Base-by-base conservation (phyloP, 148 eudicot species). In the Rhododendron molle region DNA sequence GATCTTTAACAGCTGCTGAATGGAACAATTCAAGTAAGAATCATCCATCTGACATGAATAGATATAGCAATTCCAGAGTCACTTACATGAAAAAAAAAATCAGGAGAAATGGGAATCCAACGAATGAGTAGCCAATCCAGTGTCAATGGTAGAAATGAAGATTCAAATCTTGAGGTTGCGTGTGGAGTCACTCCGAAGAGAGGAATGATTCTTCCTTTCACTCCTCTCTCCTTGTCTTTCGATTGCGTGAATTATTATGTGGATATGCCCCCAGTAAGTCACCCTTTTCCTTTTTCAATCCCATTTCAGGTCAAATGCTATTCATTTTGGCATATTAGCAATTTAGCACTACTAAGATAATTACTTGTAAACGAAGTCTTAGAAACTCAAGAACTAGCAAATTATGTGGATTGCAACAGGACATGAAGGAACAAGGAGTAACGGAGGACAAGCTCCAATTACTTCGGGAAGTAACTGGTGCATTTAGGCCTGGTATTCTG, bases 201-300 rank as follows among this genome's bases (percentile, higher is more conserved):
- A 86, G 93, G 93, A 84, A 92, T 90, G 93, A 87, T 92, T 87
- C 89, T 92, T n/a, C 93, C 93, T 10, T 92, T 92, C 86, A 86
- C 90, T 78, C 93, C 92, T 43, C 89, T 92, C 9, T 86, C 92
- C 52, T 89, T 92, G 88, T 85, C 92, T 54, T 92, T 92, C 30
- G 88, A 92, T 44, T 85, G 34, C 30, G 84, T 92, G 1, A 92
- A 86, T 67, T 92, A 92, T 60, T 92, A 47, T 69, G 93, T 92
- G 15, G 92, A 92, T 76, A 92, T 90, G 92, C 93, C 93, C 38
- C 85, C 77, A 18, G 93, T 91, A 87, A 85, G 92, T 49, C 73
- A 34, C 67, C 4, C 5, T 20, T 73, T 49, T 16, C 46, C 67
- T 76, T 23, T 43, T 40, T 44, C 14, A 14, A 23, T 18, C 69